These are phyloP conservation scores for Ceratobasidium sp. DNA, from an alignment of 1,284 basidiomycete species.

Conservation along the genomic window DNA sequence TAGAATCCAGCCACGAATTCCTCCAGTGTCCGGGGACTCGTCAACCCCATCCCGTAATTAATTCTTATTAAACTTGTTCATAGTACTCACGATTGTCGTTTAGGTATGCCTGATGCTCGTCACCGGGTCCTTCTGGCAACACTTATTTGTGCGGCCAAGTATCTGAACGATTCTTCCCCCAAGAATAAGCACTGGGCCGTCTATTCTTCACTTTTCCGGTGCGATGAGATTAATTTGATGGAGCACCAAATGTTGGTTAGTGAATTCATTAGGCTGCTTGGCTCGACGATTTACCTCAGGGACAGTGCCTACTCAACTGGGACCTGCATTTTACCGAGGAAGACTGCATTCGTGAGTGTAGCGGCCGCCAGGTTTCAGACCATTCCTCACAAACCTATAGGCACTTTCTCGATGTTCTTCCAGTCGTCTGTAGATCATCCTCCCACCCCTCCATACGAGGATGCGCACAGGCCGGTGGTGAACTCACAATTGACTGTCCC, in stretches of 20 bases:
- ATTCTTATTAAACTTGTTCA: constrained; percentile 1
- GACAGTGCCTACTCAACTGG: constrained; percentile 25
- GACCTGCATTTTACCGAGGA: constrained; percentile 33
- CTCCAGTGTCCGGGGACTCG: constrained; percentile 84
- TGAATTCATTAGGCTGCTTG: not conserved
- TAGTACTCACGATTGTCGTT: constrained; percentile 4
- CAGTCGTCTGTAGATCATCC: not conserved
- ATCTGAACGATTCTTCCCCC: constrained; percentile 94
- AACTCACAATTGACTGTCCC: not conserved
- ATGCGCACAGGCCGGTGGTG: not conserved
- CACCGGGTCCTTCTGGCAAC: constrained; percentile 96
- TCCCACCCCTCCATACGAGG: constrained; percentile 14
- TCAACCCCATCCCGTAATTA: constrained; percentile 31
- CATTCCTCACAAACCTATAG: not conserved
- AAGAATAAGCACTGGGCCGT: constrained; percentile 94
- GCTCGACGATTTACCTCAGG: not conserved
- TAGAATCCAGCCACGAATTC: constrained; percentile 80
- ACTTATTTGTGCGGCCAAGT: constrained; percentile 96
- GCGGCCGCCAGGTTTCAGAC: not conserved
- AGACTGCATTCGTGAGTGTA: constrained; percentile 16
- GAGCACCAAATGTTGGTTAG: constrained; percentile 23
- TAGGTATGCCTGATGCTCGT: constrained; percentile 89
- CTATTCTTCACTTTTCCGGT: constrained; percentile 53
- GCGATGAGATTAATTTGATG: constrained; percentile 28
- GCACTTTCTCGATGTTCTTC: constrained; percentile 30